Evolutionary conservation across 345 rosid species (phyloP).

Genomic region (Gossypium sturtianum): DNA sequence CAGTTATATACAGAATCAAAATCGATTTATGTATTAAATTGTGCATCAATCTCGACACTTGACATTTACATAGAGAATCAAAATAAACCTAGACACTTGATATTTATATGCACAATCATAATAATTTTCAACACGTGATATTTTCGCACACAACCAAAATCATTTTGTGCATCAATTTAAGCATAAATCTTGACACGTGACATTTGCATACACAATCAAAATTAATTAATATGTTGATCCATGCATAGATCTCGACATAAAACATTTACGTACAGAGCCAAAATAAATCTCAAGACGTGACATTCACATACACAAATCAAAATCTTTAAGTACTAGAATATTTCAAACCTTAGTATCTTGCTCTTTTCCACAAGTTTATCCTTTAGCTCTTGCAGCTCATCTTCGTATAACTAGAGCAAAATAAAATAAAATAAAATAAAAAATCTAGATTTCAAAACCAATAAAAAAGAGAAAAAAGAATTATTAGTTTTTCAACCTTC

Average conservation of each 20-base stretch:
- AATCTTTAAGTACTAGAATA: not conserved
- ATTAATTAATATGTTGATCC: not conserved
- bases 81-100: too few species aligned
- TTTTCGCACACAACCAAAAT: too few species aligned
- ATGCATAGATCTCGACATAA: not conserved
- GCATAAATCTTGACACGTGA: not conserved
- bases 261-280: too few species aligned
- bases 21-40: too few species aligned
- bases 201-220: not conserved
- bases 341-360: constrained; percentile 21
- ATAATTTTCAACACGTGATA: too few species aligned
- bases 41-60: too few species aligned
- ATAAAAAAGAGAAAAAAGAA: not conserved
- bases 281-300: too few species aligned
- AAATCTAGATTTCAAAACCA: not conserved
- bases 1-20: too few species aligned
- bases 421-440: not conserved
- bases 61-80: too few species aligned
- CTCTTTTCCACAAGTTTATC: constrained; percentile 18
- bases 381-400: constrained; percentile 8
- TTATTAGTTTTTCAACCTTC: not conserved
- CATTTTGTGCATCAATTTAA: not conserved
- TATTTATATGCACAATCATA: too few species aligned
- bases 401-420: constrained; percentile 9
- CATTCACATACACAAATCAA: not conserved